Evolutionary conservation across 1,139 yeast species (phyloP).

Genomic region (Kodamaea suecica): DNA sequence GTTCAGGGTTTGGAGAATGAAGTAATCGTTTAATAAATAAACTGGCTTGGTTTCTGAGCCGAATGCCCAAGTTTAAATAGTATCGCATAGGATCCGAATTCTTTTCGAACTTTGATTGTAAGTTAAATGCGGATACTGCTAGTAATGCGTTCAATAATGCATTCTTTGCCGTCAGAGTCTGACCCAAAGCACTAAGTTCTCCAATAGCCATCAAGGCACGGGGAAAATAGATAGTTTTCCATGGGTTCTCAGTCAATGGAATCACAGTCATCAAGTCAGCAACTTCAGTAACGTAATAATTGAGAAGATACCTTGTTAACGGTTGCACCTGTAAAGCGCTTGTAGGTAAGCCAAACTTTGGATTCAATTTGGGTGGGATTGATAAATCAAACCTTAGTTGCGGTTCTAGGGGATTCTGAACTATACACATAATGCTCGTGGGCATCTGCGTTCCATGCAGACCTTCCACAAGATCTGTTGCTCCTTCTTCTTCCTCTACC

Average conservation of each 20-base stretch:
- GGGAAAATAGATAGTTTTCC: constrained; percentile 84
- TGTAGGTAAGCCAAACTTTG: constrained; percentile 48
- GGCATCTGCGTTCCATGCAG: constrained; percentile 40
- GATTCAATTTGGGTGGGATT: constrained; percentile 22
- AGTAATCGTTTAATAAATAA: constrained; percentile 54
- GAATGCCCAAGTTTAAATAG: constrained; percentile 68
- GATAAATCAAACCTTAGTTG: constrained; percentile 39
- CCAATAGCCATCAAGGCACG: constrained; percentile 80
- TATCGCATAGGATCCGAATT: constrained; percentile 63
- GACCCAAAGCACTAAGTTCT: constrained; percentile 71
- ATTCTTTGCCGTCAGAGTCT: constrained; percentile 72
- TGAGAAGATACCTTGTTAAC: constrained; percentile 63
- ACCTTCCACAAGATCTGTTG: constrained; percentile 38
- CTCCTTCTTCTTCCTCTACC: not conserved
- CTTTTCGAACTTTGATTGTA: constrained; percentile 67
- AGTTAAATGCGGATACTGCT: constrained; percentile 79
- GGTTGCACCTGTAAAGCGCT: constrained; percentile 65
- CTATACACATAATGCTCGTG: constrained; percentile 45
- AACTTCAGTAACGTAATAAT: constrained; percentile 73
- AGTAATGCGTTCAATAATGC: constrained; percentile 75
- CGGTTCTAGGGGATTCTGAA: constrained; percentile 45
- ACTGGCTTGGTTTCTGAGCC: constrained; percentile 72
- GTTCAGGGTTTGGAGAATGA: constrained; percentile 30
- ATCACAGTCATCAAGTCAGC: constrained; percentile 89
- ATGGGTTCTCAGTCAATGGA: constrained; percentile 77